A percentile compares a stretch with the other conserved stretches of the same genome.
phyloP scores from a whole-genome alignment of 257 asterid species.

The Nicotiana otophora region DNA sequence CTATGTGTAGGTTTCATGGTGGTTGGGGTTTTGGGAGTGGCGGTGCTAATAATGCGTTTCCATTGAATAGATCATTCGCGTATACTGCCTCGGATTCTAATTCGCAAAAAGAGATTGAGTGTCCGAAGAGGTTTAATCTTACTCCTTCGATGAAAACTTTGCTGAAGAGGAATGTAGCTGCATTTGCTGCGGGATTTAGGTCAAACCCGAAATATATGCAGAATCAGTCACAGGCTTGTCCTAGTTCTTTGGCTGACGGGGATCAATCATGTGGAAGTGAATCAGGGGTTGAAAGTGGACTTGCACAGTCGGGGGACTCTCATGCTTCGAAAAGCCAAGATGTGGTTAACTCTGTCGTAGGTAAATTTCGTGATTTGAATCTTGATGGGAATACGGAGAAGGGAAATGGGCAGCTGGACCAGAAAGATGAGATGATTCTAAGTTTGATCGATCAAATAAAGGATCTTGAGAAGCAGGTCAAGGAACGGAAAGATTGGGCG shows the following conservation, averaged over 20 bases:
- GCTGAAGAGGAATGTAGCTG: constrained; percentile 79
- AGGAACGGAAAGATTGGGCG: constrained; percentile 94
- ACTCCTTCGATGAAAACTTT: constrained; percentile 82
- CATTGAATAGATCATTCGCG: constrained; percentile 48
- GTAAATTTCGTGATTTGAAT: constrained; percentile 75
- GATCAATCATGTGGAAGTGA: constrained; percentile 33
- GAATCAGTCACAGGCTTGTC: constrained; percentile 50
- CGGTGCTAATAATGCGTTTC: constrained; percentile 56
- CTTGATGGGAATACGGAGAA: constrained; percentile 65
- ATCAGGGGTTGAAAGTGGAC: constrained; percentile 24
- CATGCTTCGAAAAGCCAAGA: constrained; percentile 62
- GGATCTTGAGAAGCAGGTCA: constrained; percentile 78
- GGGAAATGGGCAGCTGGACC: constrained; percentile 45
- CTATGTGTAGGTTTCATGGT: constrained; percentile 73
- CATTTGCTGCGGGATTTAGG: constrained; percentile 91
- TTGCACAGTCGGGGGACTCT: constrained; percentile 35
- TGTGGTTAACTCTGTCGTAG: constrained; percentile 71
- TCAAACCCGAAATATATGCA: constrained; percentile 59
- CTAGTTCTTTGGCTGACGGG: constrained; percentile 46
- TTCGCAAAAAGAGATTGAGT: constrained; percentile 76
- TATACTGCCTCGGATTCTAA: constrained; percentile 49
- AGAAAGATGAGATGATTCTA: constrained; percentile 79
- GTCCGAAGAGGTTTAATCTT: constrained; percentile 84
- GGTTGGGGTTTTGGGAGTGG: constrained; percentile 88
- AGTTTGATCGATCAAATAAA: constrained; percentile 70